phyloP scores from a whole-genome alignment of 1,284 basidiomycete species.

The Exsudoporus floridanus region DNA sequence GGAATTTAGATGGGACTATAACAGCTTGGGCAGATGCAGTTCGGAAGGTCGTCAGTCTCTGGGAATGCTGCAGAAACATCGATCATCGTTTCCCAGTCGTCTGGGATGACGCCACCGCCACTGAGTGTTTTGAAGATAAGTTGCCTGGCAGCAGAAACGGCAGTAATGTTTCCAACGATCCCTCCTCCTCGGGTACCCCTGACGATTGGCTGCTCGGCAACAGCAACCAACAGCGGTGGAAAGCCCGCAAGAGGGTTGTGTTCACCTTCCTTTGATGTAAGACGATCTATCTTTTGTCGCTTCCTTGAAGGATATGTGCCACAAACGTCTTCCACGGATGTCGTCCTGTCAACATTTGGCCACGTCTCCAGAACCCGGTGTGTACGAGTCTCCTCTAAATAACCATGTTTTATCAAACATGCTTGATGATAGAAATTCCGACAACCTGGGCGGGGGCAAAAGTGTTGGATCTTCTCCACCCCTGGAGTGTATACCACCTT shows the following conservation, averaged over 20 bases:
- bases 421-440: conserved; percentile 42
- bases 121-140: conserved; percentile 40
- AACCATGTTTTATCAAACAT: conserved; percentile 40
- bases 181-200: conserved; percentile 41
- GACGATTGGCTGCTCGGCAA: conserved; percentile 50
- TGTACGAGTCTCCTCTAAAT: conserved; percentile 22
- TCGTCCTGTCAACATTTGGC: conserved; percentile 12
- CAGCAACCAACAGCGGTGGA: conserved; percentile 36
- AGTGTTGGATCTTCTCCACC: conserved; percentile 41
- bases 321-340: conserved; percentile 7
- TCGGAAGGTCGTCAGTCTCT: conserved; percentile 1
- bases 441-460: conserved; percentile 50
- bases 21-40: conserved; percentile 28
- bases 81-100: conserved; percentile 36
- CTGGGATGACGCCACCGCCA: conserved; percentile 19
- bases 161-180: conserved; percentile 45
- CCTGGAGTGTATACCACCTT: conserved; percentile 42
- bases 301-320: conserved; percentile 24
- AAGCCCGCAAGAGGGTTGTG: conserved; percentile 27
- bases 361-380: conserved; percentile 13
- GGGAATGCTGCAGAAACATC: conserved; percentile 21
- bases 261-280: background rate
- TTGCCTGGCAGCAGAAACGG: conserved; percentile 42
- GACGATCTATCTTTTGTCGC: conserved; percentile 3
- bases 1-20: conserved; percentile 20